Base-by-base conservation (phyloP, 441 rosid species). In the Daphne laureola region DNA sequence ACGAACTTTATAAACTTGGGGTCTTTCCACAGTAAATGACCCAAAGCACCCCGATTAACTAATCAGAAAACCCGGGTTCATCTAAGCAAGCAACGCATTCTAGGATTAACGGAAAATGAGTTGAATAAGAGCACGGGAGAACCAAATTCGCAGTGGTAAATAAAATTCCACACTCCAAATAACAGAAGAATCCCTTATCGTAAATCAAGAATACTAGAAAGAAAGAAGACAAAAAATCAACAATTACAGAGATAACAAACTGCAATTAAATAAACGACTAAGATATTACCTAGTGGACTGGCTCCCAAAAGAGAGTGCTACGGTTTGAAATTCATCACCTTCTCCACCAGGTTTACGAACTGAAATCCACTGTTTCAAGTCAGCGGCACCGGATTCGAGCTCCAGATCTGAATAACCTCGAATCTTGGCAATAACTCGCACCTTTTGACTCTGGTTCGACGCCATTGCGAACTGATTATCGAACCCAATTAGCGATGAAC, bases 401-500 rank as follows among this genome's bases (percentile, higher is more conserved):
- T 57, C 75, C 14, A 43, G 73, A 60, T 71, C 71, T 45, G 67
- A 49, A 11, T 59, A 59, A 1, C 76, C 65, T 55, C 72, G 68
- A 60, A 88, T 67, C 67, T 78, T 88, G 21, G 87, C 94, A n/a
- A 83, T 68, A 47, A 85, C 81, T 12, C 94, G 80, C 9, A 74
- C 67, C 55, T 67, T 72, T 18, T 54, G 49, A 17, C 53, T 41
- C 15, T 4, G 43, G 0, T 55, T 55, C 47, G 50, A 46, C 46
- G 43, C 66, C 59, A 59, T 64, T 1, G 1, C 15, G 54, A 17
- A 5, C 8, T 6, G 12, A 4, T 14, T 3, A 4, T 13, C 25
- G 27, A 40, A 16, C 23, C 49, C 8, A n/a, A 16, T 18, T 13
- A 12, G 21, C 18, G 21, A 45, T 18, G 14, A 21, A 43, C 8